Base-by-base conservation (phyloP, 169 alveolate genomes). In the Plasmodium gallinaceum region DNA sequence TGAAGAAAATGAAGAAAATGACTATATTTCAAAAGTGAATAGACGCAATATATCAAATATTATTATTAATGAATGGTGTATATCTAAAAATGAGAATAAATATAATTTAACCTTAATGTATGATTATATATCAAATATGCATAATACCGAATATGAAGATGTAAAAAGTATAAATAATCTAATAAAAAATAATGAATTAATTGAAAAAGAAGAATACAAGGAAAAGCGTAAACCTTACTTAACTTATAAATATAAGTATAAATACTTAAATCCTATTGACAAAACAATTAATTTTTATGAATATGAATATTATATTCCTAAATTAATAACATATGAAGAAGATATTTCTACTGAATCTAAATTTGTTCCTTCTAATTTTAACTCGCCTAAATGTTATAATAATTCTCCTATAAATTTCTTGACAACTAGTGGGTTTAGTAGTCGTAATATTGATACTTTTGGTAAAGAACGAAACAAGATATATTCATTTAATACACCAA, bases 381-480 rank as follows among this genome's bases (percentile, higher is more conserved):
- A 83, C 7, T 68, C 85, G 5, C 80, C 80, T 7, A 83, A 83
- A 43, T 66, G 80, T 83, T 83, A 83, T 62, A 57, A 66, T 52
- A 66, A 83, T 26, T 83, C 91, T 14, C 91, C 91, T 10, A 57
- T 83, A 22, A 83, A 83, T 60, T 42, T 71, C n/a, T 5, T 83
- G 52, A 83, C 91, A 43, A 83, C 83, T 16, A 83, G 85, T 54
- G 91, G 91, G 12, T 83, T 83, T 48, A 83, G 74, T 66, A 52
- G 68, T 71, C 83, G 91, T 20, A 83, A 83, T 39, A 83, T 83
- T 58, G 91, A 83, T 61, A 83, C 91, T 5, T 83, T 83, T 57
- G 91, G 91, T 16, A 83, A 83, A 68, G 91, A 83, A 39, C 32
- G 91, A 83, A 83, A 83, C 46, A 83, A 83, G 66, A 83, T 83